Conservation (phyloP, 2,329 filamentous ascomycete genomes). For the Fusarium algeriense region DNA sequence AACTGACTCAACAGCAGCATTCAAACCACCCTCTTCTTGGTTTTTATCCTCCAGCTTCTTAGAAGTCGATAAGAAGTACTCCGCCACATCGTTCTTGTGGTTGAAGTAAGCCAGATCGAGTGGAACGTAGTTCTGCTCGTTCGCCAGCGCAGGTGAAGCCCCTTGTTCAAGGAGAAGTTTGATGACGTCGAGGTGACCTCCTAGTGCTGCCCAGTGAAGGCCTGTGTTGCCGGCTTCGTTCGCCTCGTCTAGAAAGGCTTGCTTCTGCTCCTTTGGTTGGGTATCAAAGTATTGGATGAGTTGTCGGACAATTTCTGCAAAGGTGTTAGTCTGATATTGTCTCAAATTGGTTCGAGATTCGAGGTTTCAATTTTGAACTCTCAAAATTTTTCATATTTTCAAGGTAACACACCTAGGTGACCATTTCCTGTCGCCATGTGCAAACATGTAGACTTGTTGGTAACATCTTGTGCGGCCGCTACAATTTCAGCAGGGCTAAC, state of each 20-base stretch:
- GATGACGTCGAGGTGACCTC: constrained; percentile 85
- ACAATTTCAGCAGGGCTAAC: constrained; percentile 74
- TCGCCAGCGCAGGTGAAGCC: constrained; percentile 81
- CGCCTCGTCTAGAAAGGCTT: constrained; percentile 71
- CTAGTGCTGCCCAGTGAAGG: constrained; percentile 93
- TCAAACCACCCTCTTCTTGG: constrained; percentile 59
- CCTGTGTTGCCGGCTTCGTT: constrained; percentile 92
- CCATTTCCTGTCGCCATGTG: constrained; percentile 97
- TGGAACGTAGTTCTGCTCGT: constrained; percentile 85
- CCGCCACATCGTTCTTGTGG: constrained; percentile 73
- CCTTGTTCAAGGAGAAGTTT: constrained; percentile 81
- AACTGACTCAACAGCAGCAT: constrained; percentile 53
- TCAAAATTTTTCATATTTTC: rapidly evolving
- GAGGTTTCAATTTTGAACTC: rapidly evolving
- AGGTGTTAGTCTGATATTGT: constrained; percentile 8
- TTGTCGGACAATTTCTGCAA: constrained; percentile 59
- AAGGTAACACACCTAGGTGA: constrained; percentile 71
- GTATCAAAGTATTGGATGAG: constrained; percentile 59
- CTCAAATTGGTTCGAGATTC: rapidly evolving
- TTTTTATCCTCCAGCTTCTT: constrained; percentile 63
- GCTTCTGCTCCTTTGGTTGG: constrained; percentile 57
- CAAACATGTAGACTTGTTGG: constrained; percentile 80
- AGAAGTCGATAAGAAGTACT: constrained; percentile 68
- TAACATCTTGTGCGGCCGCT: constrained; percentile 75
- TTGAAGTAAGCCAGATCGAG: constrained; percentile 80